Percentiles rank a stretch among this genome's conserved stretches.
Conservation (phyloP, 176 grass and related monocot species). For the Rhynchospora pubera region DNA sequence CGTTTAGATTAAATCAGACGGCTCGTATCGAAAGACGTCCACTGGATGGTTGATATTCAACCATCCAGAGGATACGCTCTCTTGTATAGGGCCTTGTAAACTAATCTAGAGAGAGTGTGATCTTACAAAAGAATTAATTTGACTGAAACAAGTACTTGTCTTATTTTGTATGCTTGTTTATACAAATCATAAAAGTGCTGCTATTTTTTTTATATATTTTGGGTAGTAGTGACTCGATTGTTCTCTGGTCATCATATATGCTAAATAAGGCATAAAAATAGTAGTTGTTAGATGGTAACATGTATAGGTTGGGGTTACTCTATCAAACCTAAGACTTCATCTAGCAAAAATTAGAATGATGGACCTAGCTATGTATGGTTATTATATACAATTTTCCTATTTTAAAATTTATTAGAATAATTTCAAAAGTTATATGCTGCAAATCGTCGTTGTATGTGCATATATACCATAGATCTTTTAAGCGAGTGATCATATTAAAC, state of each 20-base stretch:
- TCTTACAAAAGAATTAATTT: background rate
- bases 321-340: background rate
- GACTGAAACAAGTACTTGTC: background rate
- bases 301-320: background rate
- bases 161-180: background rate
- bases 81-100: background rate
- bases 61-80: too few relatives aligned
- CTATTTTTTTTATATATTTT: background rate
- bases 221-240: background rate
- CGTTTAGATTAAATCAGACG: too few relatives aligned
- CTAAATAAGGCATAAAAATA: background rate
- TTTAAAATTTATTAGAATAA: background rate
- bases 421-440: background rate
- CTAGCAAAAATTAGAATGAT: background rate
- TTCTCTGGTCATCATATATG: background rate
- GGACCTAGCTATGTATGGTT: background rate
- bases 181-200: too few relatives aligned
- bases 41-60: too few relatives aligned
- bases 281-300: background rate
- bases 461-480: background rate
- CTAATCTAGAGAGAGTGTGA: background rate
- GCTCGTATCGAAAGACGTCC: too few relatives aligned
- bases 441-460: background rate
- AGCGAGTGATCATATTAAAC: too few relatives aligned
- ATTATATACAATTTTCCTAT: background rate